Evolutionary conservation across 129 eudicot genomes (phyloP), one percentile per base, ranked within the genome.

Genomic region (Helichrysum umbraculigerum): DNA sequence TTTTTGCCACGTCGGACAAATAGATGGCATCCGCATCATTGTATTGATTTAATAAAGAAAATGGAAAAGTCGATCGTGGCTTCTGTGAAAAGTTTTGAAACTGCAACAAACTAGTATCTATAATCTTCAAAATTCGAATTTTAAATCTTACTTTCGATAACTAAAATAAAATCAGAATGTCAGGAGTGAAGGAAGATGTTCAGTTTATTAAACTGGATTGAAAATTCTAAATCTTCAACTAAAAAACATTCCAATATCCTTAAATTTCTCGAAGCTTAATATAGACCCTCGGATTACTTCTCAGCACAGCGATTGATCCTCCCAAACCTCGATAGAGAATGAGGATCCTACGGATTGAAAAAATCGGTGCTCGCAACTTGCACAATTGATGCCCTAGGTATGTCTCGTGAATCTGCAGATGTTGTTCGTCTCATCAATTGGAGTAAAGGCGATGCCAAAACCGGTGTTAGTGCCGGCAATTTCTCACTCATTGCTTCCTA

Each of bases 401-500:
- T 94, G 82, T 88, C 97, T 10, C 86, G 96, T 7, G 99, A 94
- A 22, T 89, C 97, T 19, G 72, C 71, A 4, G 99, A 94, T 72
- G 91, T 97, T 28, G 79, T 82, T 33, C 84, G 87, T 14, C 93
- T 94, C 68, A 78, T 94, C 72, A 91, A 94, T 75, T 94, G 99
- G 99, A 88, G 97, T 44, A 94, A 94, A 70, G 98, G 97, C 52
- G 98, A 97, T 2, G 85, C 97, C 39, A 93, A 85, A 78, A 63
- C 90, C 15, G 98, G 96, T 62, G 83, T 79, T 20, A 82, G 76
- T 75, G 99, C 85, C 67, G 99, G 97, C 30, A 94, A 91, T 64
- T 94, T 94, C 86, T 71, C 97, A 4, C 85, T 81, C 15, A 87
- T 91, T 17, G 99, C 99, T 7, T 83, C 90, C 28, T 25, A 1